Conservation (phyloP, 495 filamentous ascomycete genomes). For the Hamigera avellanea region DNA sequence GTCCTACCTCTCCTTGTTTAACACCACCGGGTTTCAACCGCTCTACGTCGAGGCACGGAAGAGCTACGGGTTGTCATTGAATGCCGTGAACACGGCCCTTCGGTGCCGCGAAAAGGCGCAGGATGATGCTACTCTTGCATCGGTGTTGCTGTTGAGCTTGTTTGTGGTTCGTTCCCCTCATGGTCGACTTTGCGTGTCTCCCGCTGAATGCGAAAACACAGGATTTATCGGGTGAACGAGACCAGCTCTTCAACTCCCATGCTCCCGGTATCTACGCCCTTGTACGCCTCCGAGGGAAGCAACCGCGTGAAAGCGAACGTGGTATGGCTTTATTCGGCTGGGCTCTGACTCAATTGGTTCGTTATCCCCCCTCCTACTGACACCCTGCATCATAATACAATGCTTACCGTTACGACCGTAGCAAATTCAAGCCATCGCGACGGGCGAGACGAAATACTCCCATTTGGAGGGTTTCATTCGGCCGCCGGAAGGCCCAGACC, state of each 20-base stretch:
- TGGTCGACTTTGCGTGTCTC: no score
- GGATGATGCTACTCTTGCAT: slow-evolving; percentile 1
- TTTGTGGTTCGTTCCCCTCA: no score
- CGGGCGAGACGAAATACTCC: neutral
- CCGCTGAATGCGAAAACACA: no score
- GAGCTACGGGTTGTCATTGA: slow-evolving; percentile 1
- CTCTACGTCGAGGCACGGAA: neutral
- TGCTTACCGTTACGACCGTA: neutral
- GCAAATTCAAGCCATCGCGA: slow-evolving; percentile 4
- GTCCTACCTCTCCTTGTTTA: slow-evolving; percentile 1
- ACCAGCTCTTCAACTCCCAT: slow-evolving; percentile 2
- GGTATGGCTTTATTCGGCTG: slow-evolving; percentile 1
- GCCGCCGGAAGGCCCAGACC: neutral
- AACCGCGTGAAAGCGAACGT: neutral
- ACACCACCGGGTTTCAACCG: neutral
- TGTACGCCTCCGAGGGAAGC: slow-evolving; percentile 1
- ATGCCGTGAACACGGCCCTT: neutral
- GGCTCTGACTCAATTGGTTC: slow-evolving; percentile 2
- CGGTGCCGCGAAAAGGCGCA: neutral
- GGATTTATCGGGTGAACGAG: slow-evolving; percentile 1
- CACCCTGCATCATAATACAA: neutral
- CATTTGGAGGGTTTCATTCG: neutral
- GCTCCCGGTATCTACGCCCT: slow-evolving; percentile 1
- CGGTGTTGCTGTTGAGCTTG: slow-evolving; percentile 1
- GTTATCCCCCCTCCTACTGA: neutral